Conservation (phyloP, 139 green algal species). For the Volvox reticuliferus region DNA sequence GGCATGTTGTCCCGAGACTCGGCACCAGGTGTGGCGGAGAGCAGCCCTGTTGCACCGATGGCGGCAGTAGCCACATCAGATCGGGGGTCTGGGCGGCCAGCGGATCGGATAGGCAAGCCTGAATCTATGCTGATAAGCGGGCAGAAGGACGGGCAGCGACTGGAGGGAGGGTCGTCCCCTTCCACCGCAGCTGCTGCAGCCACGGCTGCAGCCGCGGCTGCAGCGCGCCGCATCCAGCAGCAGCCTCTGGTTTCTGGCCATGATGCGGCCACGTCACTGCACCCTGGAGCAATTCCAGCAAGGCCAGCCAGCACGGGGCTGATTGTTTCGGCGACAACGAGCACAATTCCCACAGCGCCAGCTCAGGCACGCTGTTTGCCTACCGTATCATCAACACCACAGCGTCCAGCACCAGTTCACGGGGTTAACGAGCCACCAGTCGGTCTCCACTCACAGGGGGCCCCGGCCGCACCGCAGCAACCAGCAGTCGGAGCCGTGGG, state of each 20-base stretch:
- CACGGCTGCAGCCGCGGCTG: conserved; percentile 38
- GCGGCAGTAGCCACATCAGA: not conserved
- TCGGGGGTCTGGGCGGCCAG: not conserved
- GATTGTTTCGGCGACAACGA: not conserved
- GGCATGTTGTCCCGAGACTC: not conserved
- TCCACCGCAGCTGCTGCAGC: conserved; percentile 8
- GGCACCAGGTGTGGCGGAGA: not conserved
- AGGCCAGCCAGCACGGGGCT: conserved; percentile 18
- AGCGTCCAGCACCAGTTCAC: not conserved
- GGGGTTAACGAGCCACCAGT: not conserved
- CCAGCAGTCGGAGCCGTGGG: not conserved
- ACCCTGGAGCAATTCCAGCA: not conserved
- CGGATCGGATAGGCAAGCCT: not conserved
- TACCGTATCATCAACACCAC: not conserved
- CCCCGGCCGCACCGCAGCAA: not conserved
- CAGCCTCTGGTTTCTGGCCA: not conserved
- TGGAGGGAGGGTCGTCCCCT: not conserved
- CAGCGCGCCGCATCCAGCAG: conserved; percentile 23
- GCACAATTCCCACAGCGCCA: not conserved
- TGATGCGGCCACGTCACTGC: not conserved
- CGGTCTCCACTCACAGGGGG: not conserved
- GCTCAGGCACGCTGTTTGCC: not conserved
- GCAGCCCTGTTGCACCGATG: not conserved
- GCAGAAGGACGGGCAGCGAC: conserved; percentile 8
- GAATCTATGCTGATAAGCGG: conserved; percentile 4